These are phyloP conservation scores for Ophiostoma novo-ulmi DNA, from an alignment of 2,329 filamentous ascomycete genomes.

Conservation along the genomic window DNA sequence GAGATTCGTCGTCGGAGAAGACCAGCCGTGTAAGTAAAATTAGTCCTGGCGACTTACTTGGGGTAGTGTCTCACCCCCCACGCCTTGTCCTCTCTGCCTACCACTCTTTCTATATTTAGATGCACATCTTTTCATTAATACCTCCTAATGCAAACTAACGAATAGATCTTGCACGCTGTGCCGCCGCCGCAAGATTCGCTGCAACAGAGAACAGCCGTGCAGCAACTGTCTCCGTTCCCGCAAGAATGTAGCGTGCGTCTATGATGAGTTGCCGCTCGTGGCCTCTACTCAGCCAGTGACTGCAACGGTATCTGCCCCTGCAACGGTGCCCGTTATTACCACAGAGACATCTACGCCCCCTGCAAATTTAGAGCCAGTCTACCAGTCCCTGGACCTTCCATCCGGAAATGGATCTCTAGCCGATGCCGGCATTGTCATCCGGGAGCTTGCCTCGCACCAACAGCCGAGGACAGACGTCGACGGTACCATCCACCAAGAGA, in stretches of 20 bases:
- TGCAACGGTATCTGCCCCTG: neutral
- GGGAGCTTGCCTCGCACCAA: neutral
- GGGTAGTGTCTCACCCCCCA: no score
- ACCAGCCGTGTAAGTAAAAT: neutral
- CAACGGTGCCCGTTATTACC: neutral
- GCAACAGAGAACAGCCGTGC: slow-evolving; percentile 40
- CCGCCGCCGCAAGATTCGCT: slow-evolving; percentile 41
- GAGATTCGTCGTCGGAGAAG: neutral
- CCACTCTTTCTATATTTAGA: no score
- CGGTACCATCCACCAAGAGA: no score
- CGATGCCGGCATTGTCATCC: neutral
- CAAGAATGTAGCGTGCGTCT: slow-evolving; percentile 21
- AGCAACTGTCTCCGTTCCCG: slow-evolving; percentile 38
- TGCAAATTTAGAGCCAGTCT: neutral
- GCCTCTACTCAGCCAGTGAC: no score
- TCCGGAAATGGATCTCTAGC: neutral
- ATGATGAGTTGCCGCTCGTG: slow-evolving; percentile 15
- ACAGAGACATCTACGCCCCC: neutral
- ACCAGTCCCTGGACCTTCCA: neutral
- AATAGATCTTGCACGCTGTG: slow-evolving; percentile 32
- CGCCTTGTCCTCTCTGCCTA: neutral
- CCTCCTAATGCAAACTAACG: neutral
- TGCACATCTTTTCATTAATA: no score
- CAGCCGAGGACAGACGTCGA: no score
- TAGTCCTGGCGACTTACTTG: neutral